phyloP scores from a whole-genome alignment of 148 eudicot genomes.

The Rhododendron vialii region DNA sequence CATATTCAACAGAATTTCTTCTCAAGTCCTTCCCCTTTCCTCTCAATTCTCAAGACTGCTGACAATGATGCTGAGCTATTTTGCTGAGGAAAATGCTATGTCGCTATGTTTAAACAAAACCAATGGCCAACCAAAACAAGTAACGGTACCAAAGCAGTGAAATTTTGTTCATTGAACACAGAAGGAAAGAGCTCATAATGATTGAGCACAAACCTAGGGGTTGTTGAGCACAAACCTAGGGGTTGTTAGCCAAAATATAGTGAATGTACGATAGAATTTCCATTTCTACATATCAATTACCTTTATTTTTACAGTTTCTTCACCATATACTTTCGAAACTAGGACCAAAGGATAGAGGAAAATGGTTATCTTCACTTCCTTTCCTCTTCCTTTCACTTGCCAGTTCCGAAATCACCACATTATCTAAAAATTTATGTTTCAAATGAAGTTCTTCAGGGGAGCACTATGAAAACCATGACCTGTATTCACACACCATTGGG shows the following conservation, averaged over 20 bases:
- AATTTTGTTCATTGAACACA: neutral
- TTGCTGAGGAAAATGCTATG: neutral
- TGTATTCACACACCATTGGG: too few species aligned
- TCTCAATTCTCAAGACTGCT: neutral
- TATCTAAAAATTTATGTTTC: neutral
- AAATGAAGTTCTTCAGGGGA: neutral
- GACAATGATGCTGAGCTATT: neutral
- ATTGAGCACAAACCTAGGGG: neutral
- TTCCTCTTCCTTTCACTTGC: neutral
- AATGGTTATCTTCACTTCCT: neutral
- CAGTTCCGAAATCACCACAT: neutral
- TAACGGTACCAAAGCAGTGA: neutral
- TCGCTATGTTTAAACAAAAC: neutral
- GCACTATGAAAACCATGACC: too few species aligned
- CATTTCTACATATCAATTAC: neutral
- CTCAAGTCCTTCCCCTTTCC: neutral
- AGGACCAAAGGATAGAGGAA: neutral
- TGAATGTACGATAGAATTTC: neutral
- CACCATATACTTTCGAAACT: neutral
- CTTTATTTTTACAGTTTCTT: neutral
- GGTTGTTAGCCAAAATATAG: neutral
- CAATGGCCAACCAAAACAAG: neutral
- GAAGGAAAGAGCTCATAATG: neutral
- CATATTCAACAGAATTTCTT: neutral
- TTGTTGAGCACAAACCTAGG: neutral